Evolutionary conservation across 179 eudicot genomes (phyloP).

Genomic region (Amaranthus tricolor): DNA sequence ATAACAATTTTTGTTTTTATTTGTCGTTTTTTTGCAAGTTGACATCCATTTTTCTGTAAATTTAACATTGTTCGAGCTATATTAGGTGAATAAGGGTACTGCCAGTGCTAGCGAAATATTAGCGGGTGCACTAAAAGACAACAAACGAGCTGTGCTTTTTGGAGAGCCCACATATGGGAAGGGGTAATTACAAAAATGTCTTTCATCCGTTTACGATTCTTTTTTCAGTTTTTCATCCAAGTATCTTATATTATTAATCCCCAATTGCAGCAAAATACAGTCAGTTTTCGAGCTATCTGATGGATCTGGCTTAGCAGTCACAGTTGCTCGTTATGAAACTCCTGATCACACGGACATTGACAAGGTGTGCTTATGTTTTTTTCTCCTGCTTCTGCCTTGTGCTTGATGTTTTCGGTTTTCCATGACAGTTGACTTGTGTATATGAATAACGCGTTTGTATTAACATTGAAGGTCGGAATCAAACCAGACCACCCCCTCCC

Average conservation of each 20-base stretch:
- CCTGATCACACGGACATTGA: slow-evolving; percentile 92
- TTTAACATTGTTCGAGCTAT: not conserved
- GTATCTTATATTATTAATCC: not conserved
- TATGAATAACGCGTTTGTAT: not conserved
- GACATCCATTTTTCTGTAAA: not conserved
- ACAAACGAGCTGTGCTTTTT: slow-evolving; percentile 80
- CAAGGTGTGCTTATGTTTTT: slow-evolving; percentile 46
- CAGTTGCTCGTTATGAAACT: slow-evolving; percentile 97
- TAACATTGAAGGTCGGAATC: slow-evolving; percentile 65
- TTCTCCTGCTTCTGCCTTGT: not conserved
- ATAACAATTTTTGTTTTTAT: not conserved
- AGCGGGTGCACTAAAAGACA: slow-evolving; percentile 97
- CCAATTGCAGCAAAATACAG: slow-evolving; percentile 70
- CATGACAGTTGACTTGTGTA: not conserved
- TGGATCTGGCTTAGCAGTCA: slow-evolving; percentile 97
- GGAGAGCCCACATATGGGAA: slow-evolving; percentile 97
- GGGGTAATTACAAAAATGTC: slow-evolving; percentile 49
- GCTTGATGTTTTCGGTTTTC: not conserved
- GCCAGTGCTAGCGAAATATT: slow-evolving; percentile 98
- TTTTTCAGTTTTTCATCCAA: not conserved
- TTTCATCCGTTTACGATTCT: not conserved
- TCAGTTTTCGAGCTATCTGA: slow-evolving; percentile 96
- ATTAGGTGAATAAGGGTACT: slow-evolving; percentile 90
- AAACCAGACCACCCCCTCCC: slow-evolving; percentile 92
- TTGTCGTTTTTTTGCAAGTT: not conserved